Evolutionary conservation across 768 basidiomycete genomes (phyloP).

Genomic region (Obba rivulosa): DNA sequence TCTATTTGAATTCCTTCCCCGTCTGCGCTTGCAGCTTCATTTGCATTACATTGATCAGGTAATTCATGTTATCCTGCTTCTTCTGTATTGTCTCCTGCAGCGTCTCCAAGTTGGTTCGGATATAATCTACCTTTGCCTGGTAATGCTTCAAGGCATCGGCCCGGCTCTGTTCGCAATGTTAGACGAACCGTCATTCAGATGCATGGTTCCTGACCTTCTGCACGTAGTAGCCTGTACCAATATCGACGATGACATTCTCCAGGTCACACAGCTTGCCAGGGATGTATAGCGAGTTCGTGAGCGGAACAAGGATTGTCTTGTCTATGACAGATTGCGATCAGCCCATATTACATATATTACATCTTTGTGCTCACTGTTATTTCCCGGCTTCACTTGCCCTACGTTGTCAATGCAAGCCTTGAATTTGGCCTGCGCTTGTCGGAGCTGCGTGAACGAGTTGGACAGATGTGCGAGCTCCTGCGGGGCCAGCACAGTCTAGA

Average conservation of each 20-base stretch:
- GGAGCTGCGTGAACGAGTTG: slow-evolving; percentile 87
- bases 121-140: slow-evolving; percentile 71
- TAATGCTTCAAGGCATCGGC: slow-evolving; percentile 80
- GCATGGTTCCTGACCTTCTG: slow-evolving; percentile 64
- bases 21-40: slow-evolving; percentile 39
- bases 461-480: slow-evolving; percentile 93
- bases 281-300: slow-evolving; percentile 93
- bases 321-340: slow-evolving; percentile 39
- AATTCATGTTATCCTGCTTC: slow-evolving; percentile 87
- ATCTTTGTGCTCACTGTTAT: slow-evolving; percentile 40
- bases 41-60: slow-evolving; percentile 70
- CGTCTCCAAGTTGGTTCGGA: slow-evolving; percentile 77
- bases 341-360: background rate
- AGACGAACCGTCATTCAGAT: background rate
- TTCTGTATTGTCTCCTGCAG: slow-evolving; percentile 86
- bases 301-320: slow-evolving; percentile 84
- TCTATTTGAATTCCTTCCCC: background rate
- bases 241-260: slow-evolving; percentile 88
- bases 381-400: slow-evolving; percentile 63
- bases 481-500: background rate
- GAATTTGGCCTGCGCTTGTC: slow-evolving; percentile 92
- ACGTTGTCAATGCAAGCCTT: slow-evolving; percentile 80
- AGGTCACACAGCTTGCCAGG: slow-evolving; percentile 83
- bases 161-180: slow-evolving; percentile 74
- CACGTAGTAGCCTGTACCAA: slow-evolving; percentile 96